Conservation (phyloP, 2,329 filamentous ascomycete species). For the Xylariaceae sp. region DNA sequence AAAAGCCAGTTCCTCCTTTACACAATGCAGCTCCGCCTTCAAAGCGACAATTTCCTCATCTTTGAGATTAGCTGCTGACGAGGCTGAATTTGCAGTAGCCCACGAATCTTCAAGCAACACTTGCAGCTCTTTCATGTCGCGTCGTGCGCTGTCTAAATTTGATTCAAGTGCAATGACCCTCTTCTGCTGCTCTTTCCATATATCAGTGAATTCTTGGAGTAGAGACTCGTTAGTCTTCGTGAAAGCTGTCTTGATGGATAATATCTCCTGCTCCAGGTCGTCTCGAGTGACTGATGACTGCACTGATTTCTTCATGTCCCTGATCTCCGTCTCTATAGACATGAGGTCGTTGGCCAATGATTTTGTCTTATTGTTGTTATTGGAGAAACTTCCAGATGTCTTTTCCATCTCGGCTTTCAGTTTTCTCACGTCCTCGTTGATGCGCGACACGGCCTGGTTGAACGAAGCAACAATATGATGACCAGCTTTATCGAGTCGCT, state of each 20-base stretch:
- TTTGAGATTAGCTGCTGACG: constrained; percentile 25
- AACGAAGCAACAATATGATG: constrained; percentile 36
- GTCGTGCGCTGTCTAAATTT: constrained; percentile 7
- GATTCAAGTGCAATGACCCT: constrained; percentile 10
- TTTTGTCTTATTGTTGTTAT: constrained; percentile 2
- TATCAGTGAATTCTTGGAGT: constrained; percentile 14
- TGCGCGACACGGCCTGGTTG: constrained; percentile 32
- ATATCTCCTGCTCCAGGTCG: constrained; percentile 14
- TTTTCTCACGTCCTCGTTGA: constrained; percentile 34
- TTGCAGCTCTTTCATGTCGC: constrained; percentile 8
- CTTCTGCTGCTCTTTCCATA: constrained; percentile 6
- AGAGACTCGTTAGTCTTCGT: constrained; percentile 25
- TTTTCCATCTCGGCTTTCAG: constrained; percentile 30
- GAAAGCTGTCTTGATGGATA: constrained; percentile 17
- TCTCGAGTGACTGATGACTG: constrained; percentile 5
- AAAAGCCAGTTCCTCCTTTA: constrained; percentile 29
- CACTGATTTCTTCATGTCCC: constrained; percentile 14
- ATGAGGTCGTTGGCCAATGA: constrained; percentile 26
- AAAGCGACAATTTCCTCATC: constrained; percentile 32
- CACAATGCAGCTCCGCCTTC: constrained; percentile 32
- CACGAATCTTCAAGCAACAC: constrained; percentile 22
- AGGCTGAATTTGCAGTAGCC: constrained; percentile 23
- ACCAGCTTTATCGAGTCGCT: constrained; percentile 35
- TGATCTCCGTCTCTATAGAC: constrained; percentile 27
- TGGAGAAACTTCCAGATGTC: constrained; percentile 26